phyloP scores from a whole-genome alignment of 1,284 basidiomycete genomes.

The Peniophora sp. region DNA sequence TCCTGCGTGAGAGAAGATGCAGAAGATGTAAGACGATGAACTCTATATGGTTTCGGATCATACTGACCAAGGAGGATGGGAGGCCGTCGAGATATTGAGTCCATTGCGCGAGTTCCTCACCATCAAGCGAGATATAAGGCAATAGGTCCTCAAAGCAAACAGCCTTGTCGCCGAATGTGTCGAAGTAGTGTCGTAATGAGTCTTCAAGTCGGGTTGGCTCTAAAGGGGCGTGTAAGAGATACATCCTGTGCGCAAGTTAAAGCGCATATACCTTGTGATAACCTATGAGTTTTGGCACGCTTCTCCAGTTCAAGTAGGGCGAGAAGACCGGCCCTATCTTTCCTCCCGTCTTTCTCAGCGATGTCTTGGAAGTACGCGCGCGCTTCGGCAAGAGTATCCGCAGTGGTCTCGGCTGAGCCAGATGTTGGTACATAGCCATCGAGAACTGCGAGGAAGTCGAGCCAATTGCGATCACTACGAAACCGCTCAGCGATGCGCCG shows the following conservation, averaged over 20 bases:
- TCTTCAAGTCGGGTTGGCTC: constrained; percentile 35
- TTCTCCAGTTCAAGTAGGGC: constrained; percentile 68
- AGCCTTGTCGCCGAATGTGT: constrained; percentile 67
- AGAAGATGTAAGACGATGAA: constrained; percentile 1
- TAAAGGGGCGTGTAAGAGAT: constrained; percentile 15
- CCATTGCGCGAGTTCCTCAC: constrained; percentile 42
- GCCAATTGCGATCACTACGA: constrained; percentile 77
- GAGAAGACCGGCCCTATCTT: constrained; percentile 65
- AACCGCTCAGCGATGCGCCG: neutral
- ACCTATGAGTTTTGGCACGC: constrained; percentile 37
- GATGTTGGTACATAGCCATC: constrained; percentile 51
- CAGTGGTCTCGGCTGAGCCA: constrained; percentile 23
- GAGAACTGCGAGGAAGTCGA: constrained; percentile 69
- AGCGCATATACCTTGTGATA: constrained; percentile 32
- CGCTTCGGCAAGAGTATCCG: constrained; percentile 34
- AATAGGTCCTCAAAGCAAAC: constrained; percentile 83
- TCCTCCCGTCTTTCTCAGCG: constrained; percentile 52
- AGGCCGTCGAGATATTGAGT: constrained; percentile 44
- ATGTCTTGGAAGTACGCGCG: constrained; percentile 49
- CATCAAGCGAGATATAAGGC: constrained; percentile 48
- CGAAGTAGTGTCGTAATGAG: constrained; percentile 61
- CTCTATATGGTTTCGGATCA: constrained; percentile 15
- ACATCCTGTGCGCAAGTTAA: neutral
- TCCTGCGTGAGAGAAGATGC: constrained; percentile 29
- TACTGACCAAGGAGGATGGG: constrained; percentile 36